A percentile compares a stretch with the other conserved stretches of the same genome.
phyloP scores from a whole-genome alignment of 2,329 filamentous ascomycete species.

The Fonsecaea erecta region DNA sequence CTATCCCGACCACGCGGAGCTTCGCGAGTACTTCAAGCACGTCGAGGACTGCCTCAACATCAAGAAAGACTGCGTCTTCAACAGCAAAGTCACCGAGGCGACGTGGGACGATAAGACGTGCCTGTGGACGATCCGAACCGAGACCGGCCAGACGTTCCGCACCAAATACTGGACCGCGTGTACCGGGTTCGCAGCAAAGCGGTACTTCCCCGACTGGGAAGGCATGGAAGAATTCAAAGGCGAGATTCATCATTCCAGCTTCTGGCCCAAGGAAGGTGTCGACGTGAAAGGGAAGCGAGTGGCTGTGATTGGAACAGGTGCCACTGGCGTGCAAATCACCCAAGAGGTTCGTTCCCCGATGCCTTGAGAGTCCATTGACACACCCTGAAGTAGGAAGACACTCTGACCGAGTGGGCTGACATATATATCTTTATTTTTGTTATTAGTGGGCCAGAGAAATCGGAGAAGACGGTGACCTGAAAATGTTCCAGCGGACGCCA shows the following conservation, averaged over 20 bases:
- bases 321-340: conserved; percentile 66
- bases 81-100: conserved; percentile 45
- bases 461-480: conserved; percentile 56
- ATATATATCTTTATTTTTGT: background rate
- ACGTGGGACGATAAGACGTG: conserved; percentile 44
- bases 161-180: conserved; percentile 26
- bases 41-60: conserved; percentile 35
- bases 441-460: conserved; percentile 38
- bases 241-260: conserved; percentile 62
- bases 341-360: conserved; percentile 60
- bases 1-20: conserved; percentile 28
- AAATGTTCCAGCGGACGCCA: conserved; percentile 66
- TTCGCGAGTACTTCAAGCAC: conserved; percentile 26
- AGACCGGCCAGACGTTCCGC: conserved; percentile 41
- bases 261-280: conserved; percentile 62
- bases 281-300: conserved; percentile 65
- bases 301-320: conserved; percentile 68
- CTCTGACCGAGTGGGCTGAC: background rate
- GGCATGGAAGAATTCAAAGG: conserved; percentile 66
- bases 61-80: conserved; percentile 44
- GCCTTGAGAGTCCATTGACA: too few relatives aligned
- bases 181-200: conserved; percentile 59
- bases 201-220: conserved; percentile 65
- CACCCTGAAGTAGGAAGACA: too few relatives aligned
- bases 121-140: conserved; percentile 51